Percentiles rank a stretch among this genome's conserved stretches.
Conservation (phyloP, 192 early-diverging fungal species). For the Piromyces sp. region DNA sequence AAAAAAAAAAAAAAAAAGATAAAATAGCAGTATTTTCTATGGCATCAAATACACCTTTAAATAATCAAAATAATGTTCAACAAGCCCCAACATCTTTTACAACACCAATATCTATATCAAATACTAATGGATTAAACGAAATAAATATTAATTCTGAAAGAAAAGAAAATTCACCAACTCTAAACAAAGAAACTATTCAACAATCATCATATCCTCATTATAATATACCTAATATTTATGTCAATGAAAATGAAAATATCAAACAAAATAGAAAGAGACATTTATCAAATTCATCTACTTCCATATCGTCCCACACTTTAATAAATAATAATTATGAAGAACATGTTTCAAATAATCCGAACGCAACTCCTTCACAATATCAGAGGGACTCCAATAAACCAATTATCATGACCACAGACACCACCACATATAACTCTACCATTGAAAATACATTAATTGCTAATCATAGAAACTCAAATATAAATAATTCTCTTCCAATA, state of each 20-base stretch:
- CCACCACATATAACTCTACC: background rate
- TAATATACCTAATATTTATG: background rate
- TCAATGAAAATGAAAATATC: background rate
- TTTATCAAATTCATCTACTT: background rate
- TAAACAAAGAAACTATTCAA: too few relatives aligned
- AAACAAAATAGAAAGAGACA: background rate
- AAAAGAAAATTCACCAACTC: background rate
- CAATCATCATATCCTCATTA: background rate
- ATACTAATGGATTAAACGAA: background rate
- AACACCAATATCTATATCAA: background rate
- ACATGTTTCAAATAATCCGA: background rate
- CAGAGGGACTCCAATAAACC: background rate
- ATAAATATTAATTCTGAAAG: background rate
- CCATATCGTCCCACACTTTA: background rate
- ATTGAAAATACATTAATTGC: background rate
- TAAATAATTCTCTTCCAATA: background rate
- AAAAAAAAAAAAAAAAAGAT: too few relatives aligned
- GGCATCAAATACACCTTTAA: background rate
- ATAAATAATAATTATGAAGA: background rate
- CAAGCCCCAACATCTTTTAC: background rate
- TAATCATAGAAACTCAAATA: background rate
- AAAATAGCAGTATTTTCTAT: background rate
- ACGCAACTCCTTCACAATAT: background rate
- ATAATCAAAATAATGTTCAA: background rate
- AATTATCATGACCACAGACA: background rate